Percentiles rank a stretch among this genome's conserved stretches.
Conservation (phyloP, 805 yeast species). For the Yarrowia sp. region DNA sequence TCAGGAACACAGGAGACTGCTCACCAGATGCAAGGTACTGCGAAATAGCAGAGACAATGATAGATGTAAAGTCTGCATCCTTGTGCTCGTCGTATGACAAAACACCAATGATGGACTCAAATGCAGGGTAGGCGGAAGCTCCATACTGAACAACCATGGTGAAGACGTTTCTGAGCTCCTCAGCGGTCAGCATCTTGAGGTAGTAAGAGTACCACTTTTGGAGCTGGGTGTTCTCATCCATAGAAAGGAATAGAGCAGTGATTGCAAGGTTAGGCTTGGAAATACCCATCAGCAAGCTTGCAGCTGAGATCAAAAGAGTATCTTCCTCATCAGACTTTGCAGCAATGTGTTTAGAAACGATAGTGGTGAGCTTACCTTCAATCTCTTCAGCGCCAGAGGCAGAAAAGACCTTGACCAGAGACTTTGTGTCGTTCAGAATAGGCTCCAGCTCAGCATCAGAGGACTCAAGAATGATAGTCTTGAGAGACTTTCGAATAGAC, state of each 20-base stretch:
- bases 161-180: neutral
- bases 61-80: neutral
- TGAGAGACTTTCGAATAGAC: conserved; percentile 16
- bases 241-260: conserved; percentile 1
- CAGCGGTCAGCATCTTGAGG: neutral
- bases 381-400: neutral
- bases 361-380: neutral
- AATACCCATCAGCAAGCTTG: conserved; percentile 1
- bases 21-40: conserved; percentile 7
- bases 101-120: neutral
- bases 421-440: conserved; percentile 6
- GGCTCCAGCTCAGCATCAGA: neutral
- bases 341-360: neutral
- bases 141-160: neutral
- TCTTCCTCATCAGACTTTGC: neutral
- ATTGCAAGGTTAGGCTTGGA: conserved; percentile 22
- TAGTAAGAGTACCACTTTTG: neutral
- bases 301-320: neutral
- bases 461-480: conserved; percentile 2
- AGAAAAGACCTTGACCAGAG: conserved; percentile 10
- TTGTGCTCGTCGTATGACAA: neutral
- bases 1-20: neutral
- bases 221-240: neutral
- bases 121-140: neutral
- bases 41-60: conserved; percentile 6